Evolutionary conservation across 2,329 filamentous ascomycete species (phyloP).

Genomic region (Fusarium protoensiforme): DNA sequence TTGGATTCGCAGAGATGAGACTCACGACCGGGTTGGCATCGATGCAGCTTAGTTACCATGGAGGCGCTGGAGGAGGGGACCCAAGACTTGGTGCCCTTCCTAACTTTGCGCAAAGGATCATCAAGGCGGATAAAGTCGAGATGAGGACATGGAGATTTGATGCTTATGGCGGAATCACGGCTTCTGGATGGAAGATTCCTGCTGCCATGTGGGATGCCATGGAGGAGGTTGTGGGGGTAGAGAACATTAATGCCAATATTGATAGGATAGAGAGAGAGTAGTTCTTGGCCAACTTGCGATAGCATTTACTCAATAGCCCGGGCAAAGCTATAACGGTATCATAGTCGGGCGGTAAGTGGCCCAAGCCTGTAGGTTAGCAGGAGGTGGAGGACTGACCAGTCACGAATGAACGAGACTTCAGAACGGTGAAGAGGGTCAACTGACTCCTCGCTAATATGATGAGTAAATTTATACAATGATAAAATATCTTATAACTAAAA

Average conservation of each 20-base stretch:
- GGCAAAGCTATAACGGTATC: neutral
- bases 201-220: neutral
- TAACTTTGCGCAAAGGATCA: neutral
- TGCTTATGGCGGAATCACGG: neutral
- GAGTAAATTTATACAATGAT: no score
- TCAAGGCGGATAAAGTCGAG: neutral
- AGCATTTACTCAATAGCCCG: neutral
- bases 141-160: neutral
- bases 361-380: no score
- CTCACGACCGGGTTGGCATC: neutral
- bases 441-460: no score
- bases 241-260: neutral
- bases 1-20: neutral
- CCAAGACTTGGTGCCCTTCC: neutral
- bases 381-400: no score
- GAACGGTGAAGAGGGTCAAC: no score
- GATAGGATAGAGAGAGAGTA: neutral
- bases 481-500: no score
- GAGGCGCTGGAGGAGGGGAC: neutral
- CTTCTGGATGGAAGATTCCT: neutral
- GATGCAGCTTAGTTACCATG: neutral
- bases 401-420: no score
- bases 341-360: fast-evolving
- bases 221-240: neutral
- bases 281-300: neutral